These are phyloP conservation scores for Cryphonectria parasitica DNA, from an alignment of 2,329 filamentous ascomycete genomes.

Conservation along the genomic window DNA sequence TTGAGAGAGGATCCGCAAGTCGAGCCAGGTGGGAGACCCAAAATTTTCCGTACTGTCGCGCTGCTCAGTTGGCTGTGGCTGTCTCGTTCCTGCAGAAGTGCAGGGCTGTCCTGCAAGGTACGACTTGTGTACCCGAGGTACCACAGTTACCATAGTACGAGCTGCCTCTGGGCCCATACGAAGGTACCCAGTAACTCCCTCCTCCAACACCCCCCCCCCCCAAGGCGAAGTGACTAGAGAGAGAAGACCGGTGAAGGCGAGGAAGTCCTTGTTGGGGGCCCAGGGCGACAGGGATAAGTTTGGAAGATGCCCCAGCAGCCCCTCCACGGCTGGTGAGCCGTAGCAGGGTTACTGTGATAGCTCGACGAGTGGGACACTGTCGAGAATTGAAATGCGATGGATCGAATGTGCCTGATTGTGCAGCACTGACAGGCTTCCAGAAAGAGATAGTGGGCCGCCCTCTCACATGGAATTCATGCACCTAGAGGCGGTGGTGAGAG, in stretches of 20 bases:
- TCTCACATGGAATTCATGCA: conserved; percentile 26
- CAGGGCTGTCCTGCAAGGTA: conserved; percentile 21
- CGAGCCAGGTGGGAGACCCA: conserved; percentile 1
- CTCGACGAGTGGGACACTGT: conserved; percentile 1
- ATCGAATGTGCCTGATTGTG: conserved; percentile 22
- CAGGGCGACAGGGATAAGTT: conserved; percentile 21
- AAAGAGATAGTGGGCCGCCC: conserved; percentile 27
- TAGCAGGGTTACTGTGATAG: neutral
- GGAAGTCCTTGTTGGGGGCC: conserved; percentile 11
- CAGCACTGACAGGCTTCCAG: conserved; percentile 26
- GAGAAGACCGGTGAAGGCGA: conserved; percentile 27
- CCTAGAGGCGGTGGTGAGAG: conserved; percentile 18
- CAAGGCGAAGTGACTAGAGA: conserved; percentile 17
- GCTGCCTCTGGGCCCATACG: neutral
- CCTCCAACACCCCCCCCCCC: neutral
- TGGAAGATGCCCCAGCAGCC: conserved; percentile 10
- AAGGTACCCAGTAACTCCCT: conserved; percentile 11
- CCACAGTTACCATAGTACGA: neutral
- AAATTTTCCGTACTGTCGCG: conserved; percentile 13
- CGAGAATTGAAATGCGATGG: conserved; percentile 22
- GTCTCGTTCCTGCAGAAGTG: conserved; percentile 21
- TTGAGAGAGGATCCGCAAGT: neutral
- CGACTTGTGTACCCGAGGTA: conserved; percentile 20
- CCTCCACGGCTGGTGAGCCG: conserved; percentile 18
- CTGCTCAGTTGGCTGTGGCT: conserved; percentile 6